phyloP scores from a whole-genome alignment of 1,139 yeast species.

The Wickerhamomyces sp. region DNA sequence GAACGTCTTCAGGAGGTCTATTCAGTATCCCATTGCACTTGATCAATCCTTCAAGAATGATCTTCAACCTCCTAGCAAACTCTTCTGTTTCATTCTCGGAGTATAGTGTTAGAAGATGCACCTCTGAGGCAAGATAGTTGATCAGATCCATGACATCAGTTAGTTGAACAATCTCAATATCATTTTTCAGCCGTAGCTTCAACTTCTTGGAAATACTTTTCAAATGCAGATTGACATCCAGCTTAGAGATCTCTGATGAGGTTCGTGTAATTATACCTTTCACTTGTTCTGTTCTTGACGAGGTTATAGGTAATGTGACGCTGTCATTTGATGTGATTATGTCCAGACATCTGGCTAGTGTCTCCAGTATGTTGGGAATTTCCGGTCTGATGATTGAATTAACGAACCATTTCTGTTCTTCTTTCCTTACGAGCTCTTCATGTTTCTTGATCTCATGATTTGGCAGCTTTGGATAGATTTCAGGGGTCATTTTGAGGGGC shows the following conservation, averaged over 20 bases:
- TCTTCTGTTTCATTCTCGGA: conserved; percentile 5
- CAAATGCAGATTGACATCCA: conserved; percentile 16
- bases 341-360: conserved; percentile 30
- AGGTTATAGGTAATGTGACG: conserved; percentile 29
- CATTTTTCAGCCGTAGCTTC: conserved; percentile 5
- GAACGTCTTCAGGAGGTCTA: conserved; percentile 15
- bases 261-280: conserved; percentile 19
- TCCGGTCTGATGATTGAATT: conserved; percentile 32
- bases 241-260: conserved; percentile 12
- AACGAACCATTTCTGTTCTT: conserved; percentile 30
- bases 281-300: conserved; percentile 21
- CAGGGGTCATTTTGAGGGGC: conserved; percentile 24
- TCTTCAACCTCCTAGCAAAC: conserved; percentile 11
- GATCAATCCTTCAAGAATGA: conserved; percentile 31
- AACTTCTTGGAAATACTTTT: conserved; percentile 13
- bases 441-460: conserved; percentile 7
- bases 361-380: conserved; percentile 31
- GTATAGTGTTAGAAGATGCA: conserved; percentile 9
- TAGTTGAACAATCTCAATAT: conserved; percentile 8
- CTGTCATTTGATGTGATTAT: conserved; percentile 26
- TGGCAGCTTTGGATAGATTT: conserved; percentile 23
- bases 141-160: conserved; percentile 8
- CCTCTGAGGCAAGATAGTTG: conserved; percentile 9
- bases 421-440: conserved; percentile 9
- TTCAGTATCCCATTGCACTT: conserved; percentile 25